phyloP scores from a whole-genome alignment of 2,329 filamentous ascomycete species.

The Fusarium tanahbumbuense region DNA sequence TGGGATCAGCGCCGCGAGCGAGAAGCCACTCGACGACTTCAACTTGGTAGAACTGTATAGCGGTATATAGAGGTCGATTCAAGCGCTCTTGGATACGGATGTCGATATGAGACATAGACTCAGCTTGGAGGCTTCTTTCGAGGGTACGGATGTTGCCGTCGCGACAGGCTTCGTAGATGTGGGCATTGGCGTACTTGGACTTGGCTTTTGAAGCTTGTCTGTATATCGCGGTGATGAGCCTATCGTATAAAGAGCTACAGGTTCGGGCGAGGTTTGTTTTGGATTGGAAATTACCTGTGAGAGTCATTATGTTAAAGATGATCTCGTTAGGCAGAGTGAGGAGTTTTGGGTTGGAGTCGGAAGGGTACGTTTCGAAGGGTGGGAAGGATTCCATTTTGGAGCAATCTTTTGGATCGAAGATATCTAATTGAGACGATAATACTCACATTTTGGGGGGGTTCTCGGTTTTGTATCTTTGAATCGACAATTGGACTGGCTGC shows the following conservation, averaged over 20 bases:
- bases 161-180: constrained; percentile 1
- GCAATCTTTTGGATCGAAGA: neutral
- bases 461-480: neutral
- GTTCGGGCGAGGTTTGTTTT: neutral
- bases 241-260: neutral
- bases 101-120: neutral
- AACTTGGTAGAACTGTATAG: neutral
- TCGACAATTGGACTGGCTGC: neutral
- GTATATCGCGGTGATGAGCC: neutral
- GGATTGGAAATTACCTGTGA: neutral
- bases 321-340: neutral
- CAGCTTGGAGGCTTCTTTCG: neutral
- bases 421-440: rapidly evolving
- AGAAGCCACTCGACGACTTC: neutral
- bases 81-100: neutral
- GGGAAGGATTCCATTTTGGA: neutral
- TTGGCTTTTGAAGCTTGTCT: neutral
- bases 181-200: neutral
- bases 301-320: neutral
- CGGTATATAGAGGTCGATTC: neutral
- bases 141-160: neutral
- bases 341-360: neutral
- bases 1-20: neutral
- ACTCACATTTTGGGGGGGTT: no score
- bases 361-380: neutral